phyloP scores from a whole-genome alignment of 106 monocot species.

The Dendrobium officinale region DNA sequence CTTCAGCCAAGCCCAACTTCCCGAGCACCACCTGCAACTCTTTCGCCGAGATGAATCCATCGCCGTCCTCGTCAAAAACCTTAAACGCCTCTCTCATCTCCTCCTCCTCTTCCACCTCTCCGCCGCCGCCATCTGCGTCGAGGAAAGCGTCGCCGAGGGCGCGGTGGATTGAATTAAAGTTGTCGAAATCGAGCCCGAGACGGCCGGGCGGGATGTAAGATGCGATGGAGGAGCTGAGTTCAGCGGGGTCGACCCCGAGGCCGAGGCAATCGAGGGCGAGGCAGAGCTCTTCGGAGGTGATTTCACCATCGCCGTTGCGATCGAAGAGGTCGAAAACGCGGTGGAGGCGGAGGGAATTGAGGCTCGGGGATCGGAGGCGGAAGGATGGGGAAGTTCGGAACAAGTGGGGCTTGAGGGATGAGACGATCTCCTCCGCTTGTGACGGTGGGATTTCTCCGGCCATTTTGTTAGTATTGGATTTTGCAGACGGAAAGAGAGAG shows the following conservation, averaged over 20 bases:
- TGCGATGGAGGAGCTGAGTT: conserved; percentile 9
- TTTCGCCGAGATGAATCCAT: conserved; percentile 63
- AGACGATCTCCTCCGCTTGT: not conserved
- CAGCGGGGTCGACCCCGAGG: conserved; percentile 9
- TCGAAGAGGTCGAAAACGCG: conserved; percentile 74
- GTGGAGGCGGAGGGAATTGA: conserved; percentile 64
- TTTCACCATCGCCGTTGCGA: conserved; percentile 29
- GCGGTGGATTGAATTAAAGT: conserved; percentile 16
- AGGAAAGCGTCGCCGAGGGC: conserved; percentile 11
- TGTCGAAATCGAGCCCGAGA: conserved; percentile 19
- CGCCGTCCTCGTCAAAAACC: conserved; percentile 73
- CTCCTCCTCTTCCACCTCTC: conserved; percentile 16
- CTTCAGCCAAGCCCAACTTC: conserved; percentile 61
- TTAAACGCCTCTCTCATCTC: conserved; percentile 66
- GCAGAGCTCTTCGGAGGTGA: conserved; percentile 9
- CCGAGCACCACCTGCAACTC: conserved; percentile 61
- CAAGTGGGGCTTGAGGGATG: not conserved
- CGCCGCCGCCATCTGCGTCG: conserved; percentile 6
- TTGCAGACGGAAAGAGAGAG: not conserved
- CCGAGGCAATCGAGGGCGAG: conserved; percentile 13
- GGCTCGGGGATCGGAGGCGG: conserved; percentile 44
- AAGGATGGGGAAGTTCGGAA: conserved; percentile 32
- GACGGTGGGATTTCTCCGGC: not conserved
- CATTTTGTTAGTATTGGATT: not conserved
- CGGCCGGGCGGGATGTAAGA: conserved; percentile 16